Base-by-base conservation (phyloP, 768 basidiomycete genomes). In the Cystofilobasidium capitatum region DNA sequence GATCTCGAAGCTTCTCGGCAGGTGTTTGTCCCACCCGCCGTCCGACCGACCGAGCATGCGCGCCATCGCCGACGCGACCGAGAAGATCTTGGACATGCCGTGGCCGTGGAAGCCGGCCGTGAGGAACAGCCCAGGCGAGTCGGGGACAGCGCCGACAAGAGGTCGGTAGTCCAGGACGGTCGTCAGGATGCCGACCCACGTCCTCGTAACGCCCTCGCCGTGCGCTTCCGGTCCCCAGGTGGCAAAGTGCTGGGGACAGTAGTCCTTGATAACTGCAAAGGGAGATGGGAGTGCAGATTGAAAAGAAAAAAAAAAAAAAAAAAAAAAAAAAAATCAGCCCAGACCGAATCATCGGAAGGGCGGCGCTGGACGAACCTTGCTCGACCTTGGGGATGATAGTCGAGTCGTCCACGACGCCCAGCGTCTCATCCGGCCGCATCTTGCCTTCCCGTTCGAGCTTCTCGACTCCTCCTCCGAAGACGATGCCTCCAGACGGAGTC, bases 141-240 rank as follows among this genome's bases (percentile, higher is more conserved):
- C 70, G 2, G 74, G 74, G 0, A 75, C 60, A 17, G 60, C 45
- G 2, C 75, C 75, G 17, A 76, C 69, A 44, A 74, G 66, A 7
- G 75, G 75, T 12, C 74, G 58, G 24, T 62, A 66, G 45, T 76
- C 73, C 62, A 70, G 70, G 17, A 72, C 67, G 17, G 51, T 62
- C 24, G 71, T 69, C 17, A 71, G 59, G 37, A 75, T 72, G 17
- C 75, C 75, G 0, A 69, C 64, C 74, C 75, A 75, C 1, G 71
- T 47, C 42, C 73, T 59, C 14, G 55, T 71, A 5, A 60, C 55
- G 6, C 74, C 74, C 64, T 75, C 74, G 7, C 74, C 74, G 22
- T 66, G 61, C 2, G 65, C 69, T 51, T 73, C 67, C 5, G 24
- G 29, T 5, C 71, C 70, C 73, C 75, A 75, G 42, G 57, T 70